These are phyloP conservation scores for Beauveria sp. DNA, from an alignment of 2,329 filamentous ascomycete genomes.

Conservation along the genomic window DNA sequence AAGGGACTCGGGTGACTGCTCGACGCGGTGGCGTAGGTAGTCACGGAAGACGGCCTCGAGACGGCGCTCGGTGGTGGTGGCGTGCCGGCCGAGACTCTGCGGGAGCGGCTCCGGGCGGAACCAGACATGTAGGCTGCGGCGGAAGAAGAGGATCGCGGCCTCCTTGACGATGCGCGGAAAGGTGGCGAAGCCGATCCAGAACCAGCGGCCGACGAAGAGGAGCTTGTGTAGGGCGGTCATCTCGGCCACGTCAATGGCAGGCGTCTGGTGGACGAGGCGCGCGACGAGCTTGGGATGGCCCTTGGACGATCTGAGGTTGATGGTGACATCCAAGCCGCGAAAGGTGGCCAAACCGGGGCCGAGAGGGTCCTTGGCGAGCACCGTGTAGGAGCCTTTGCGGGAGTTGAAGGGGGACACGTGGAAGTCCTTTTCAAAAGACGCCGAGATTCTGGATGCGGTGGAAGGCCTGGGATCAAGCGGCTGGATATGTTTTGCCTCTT, in stretches of 20 bases:
- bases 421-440: constrained; percentile 61
- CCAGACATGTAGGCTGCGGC: constrained; percentile 53
- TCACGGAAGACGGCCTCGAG: constrained; percentile 40
- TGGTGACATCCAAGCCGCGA: constrained; percentile 47
- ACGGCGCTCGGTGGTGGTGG: constrained; percentile 39
- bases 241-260: constrained; percentile 40
- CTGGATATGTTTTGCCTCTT: constrained; percentile 14
- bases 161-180: constrained; percentile 59
- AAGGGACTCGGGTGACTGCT: constrained; percentile 35
- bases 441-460: constrained; percentile 13
- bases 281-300: constrained; percentile 54
- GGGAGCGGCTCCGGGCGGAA: constrained; percentile 55
- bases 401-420: constrained; percentile 72
- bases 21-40: constrained; percentile 44
- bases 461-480: neutral
- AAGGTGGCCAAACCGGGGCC: constrained; percentile 28
- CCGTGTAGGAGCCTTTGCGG: constrained; percentile 45
- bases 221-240: constrained; percentile 37
- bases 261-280: constrained; percentile 46
- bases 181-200: constrained; percentile 60
- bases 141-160: constrained; percentile 50
- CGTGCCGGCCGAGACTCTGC: constrained; percentile 45
- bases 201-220: constrained; percentile 49
- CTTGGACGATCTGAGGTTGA: constrained; percentile 54
- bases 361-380: constrained; percentile 41